Percentiles rank a stretch among this genome's conserved stretches.
These are phyloP conservation scores for Paramyrothecium roridum DNA, from an alignment of 2,329 filamentous ascomycete genomes.

Conservation along the genomic window DNA sequence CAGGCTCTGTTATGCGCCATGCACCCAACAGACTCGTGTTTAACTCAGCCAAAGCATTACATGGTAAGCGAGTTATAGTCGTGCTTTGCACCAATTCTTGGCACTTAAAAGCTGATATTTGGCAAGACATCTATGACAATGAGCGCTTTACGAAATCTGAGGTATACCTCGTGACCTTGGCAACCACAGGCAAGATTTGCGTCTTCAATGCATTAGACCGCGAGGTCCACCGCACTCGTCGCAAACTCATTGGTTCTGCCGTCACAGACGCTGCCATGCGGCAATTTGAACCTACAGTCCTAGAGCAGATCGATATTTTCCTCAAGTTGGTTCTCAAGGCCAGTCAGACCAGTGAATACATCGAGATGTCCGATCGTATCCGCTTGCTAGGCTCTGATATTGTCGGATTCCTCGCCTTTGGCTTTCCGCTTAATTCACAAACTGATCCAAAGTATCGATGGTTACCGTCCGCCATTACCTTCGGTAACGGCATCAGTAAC, in stretches of 20 bases:
- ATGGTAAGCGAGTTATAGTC: neutral
- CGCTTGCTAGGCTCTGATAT: slow-evolving; percentile 4
- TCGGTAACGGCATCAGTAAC: slow-evolving; percentile 3
- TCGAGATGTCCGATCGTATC: neutral
- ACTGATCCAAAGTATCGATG: slow-evolving; percentile 2
- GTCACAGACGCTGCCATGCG: slow-evolving; percentile 7
- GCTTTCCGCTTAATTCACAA: slow-evolving; percentile 4
- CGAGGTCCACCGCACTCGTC: slow-evolving; percentile 1
- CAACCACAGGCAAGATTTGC: neutral
- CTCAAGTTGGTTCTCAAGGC: slow-evolving; percentile 1
- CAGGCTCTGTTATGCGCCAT: neutral
- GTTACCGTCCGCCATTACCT: neutral
- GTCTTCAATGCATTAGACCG: slow-evolving; percentile 5
- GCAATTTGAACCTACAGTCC: slow-evolving; percentile 7
- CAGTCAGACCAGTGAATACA: neutral
- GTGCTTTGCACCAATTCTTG: neutral
- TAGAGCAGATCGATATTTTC: slow-evolving; percentile 7
- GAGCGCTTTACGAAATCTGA: neutral
- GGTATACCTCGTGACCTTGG: neutral
- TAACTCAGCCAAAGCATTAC: neutral
- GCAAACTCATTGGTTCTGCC: slow-evolving; percentile 3
- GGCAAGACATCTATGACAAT: neutral
- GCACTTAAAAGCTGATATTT: neutral
- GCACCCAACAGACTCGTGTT: neutral
- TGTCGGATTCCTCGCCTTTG: slow-evolving; percentile 3